Percentiles rank a stretch among this genome's conserved stretches.
phyloP scores from a whole-genome alignment of 805 yeast genomes.

The Metschnikowia corniflorae region DNA sequence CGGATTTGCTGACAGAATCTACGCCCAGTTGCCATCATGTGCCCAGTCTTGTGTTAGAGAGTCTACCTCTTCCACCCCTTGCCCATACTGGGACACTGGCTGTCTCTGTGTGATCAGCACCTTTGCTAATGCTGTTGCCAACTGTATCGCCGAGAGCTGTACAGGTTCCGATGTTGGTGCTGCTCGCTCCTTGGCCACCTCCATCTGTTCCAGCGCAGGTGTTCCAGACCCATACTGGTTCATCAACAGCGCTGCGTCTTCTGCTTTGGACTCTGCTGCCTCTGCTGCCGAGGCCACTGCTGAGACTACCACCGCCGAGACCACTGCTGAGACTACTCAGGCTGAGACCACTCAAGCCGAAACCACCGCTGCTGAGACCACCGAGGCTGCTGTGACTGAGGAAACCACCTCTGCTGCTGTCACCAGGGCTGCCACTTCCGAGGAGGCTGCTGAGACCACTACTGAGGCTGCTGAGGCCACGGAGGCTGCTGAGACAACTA shows the following conservation, averaged over 20 bases:
- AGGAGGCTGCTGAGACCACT: constrained; percentile 1
- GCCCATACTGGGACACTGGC: constrained; percentile 47
- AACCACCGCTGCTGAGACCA: constrained; percentile 4
- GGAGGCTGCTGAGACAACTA: constrained; percentile 4
- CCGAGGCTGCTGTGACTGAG: constrained; percentile 5
- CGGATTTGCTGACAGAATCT: constrained; percentile 40
- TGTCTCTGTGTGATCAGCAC: constrained; percentile 42
- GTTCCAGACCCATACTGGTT: constrained; percentile 34
- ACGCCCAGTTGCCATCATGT: constrained; percentile 32
- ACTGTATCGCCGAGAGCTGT: constrained; percentile 28
- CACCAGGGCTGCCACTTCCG: constrained; percentile 5
- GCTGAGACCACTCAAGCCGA: constrained; percentile 4
- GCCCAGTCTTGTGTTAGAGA: constrained; percentile 33
- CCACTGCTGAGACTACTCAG: constrained; percentile 3
- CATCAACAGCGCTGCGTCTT: constrained; percentile 23
- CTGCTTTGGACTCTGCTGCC: constrained; percentile 26
- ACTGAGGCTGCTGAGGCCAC: background rate
- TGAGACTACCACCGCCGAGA: constrained; percentile 2
- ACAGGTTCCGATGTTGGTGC: constrained; percentile 28
- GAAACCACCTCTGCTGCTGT: constrained; percentile 8
- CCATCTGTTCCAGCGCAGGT: constrained; percentile 34
- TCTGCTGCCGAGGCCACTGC: constrained; percentile 15
- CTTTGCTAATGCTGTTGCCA: constrained; percentile 32
- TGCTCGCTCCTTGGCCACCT: constrained; percentile 30
- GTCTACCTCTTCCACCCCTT: constrained; percentile 36